A percentile compares a stretch with the other conserved stretches of the same genome.
Evolutionary conservation across 768 basidiomycete species (phyloP).

Genomic region (Rhodocollybia butyracea): DNA sequence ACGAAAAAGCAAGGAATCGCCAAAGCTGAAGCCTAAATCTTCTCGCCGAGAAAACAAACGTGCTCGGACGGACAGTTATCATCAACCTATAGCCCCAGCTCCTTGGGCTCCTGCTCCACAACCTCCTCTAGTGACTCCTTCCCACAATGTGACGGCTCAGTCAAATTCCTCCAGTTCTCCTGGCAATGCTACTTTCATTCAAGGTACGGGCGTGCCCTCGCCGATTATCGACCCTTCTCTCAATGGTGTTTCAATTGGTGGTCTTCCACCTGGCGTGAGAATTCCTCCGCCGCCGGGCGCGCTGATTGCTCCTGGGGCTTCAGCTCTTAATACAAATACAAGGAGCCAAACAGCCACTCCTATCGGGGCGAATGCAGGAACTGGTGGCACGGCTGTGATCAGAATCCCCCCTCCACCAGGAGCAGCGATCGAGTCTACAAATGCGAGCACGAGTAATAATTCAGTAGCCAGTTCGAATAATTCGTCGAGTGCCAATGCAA

Average conservation of each 20-base stretch:
- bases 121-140: background rate
- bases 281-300: conserved; percentile 20
- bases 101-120: conserved; percentile 6
- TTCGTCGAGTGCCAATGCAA: background rate
- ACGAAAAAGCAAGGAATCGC: background rate
- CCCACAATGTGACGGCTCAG: background rate
- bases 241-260: background rate
- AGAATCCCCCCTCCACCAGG: conserved; percentile 17
- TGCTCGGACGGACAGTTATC: background rate
- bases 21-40: background rate
- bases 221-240: conserved; percentile 1
- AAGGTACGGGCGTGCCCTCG: background rate
- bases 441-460: background rate
- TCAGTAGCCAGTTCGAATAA: background rate
- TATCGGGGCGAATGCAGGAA: background rate
- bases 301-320: conserved; percentile 8
- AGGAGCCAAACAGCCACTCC: background rate
- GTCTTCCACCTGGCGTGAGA: conserved; percentile 1
- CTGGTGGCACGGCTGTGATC: background rate
- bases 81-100: conserved; percentile 8
- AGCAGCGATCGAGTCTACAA: conserved; percentile 12
- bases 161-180: background rate
- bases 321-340: background rate
- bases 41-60: background rate
- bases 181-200: background rate